Evolutionary conservation across 177 flowering plant species (phyloP).

Genomic region (Vitis hybrid): DNA sequence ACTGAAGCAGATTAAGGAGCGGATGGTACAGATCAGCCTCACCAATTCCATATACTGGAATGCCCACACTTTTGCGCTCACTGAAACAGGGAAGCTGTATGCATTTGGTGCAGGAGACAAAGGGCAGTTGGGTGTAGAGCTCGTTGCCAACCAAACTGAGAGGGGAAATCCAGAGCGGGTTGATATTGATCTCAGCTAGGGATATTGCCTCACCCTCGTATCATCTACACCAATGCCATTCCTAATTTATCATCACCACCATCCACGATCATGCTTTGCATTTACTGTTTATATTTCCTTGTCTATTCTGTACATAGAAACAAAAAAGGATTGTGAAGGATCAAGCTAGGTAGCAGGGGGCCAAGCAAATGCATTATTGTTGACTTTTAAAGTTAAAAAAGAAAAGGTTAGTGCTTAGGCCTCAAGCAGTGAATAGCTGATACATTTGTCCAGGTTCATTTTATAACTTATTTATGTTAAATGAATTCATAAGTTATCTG

Average conservation of each 20-base stretch:
- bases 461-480: conserved; percentile 2
- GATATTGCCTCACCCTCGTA: neutral
- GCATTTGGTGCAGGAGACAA: conserved; percentile 95
- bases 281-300: conserved; percentile 23
- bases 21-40: conserved; percentile 90
- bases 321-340: conserved; percentile 22
- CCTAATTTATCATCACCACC: neutral
- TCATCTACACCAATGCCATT: too few relatives aligned
- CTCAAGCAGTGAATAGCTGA: conserved; percentile 18
- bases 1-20: conserved; percentile 64
- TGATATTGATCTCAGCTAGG: conserved; percentile 73
- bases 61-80: conserved; percentile 94
- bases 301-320: conserved; percentile 34
- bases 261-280: conserved; percentile 8
- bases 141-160: conserved; percentile 57
- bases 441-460: conserved; percentile 16
- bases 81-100: conserved; percentile 80
- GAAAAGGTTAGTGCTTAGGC: conserved; percentile 5
- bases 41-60: conserved; percentile 92
- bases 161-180: conserved; percentile 76
- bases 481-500: neutral
- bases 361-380: conserved; percentile 10
- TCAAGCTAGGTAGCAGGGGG: conserved; percentile 13
- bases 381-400: neutral
- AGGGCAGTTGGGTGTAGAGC: conserved; percentile 87